A percentile compares a stretch with the other conserved stretches of the same genome.
Conservation (phyloP, 1,139 yeast species). For the Magnusiomyces tetraspermus region DNA sequence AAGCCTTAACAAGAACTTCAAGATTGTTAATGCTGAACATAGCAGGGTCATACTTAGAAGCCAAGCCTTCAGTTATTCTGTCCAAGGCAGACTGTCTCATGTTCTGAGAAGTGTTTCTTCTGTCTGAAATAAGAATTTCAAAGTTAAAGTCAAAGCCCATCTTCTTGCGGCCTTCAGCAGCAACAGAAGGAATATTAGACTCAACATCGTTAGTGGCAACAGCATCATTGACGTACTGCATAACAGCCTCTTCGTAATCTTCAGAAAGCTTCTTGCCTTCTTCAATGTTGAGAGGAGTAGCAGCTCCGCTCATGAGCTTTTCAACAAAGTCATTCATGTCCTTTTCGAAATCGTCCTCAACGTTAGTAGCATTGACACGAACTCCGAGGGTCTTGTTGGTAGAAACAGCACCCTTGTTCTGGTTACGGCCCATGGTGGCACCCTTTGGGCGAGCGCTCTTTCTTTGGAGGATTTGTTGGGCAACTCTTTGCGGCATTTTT, state of each 20-base stretch:
- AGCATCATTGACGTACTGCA: background rate
- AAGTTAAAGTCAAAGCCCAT: constrained; percentile 21
- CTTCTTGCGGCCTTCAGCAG: constrained; percentile 16
- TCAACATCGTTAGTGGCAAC: constrained; percentile 1
- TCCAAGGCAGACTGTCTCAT: constrained; percentile 30
- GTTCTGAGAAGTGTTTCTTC: constrained; percentile 27
- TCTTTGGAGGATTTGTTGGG: background rate
- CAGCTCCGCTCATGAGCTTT: background rate
- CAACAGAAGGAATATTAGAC: constrained; percentile 2
- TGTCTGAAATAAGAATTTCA: constrained; percentile 26
- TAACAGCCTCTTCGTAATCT: constrained; percentile 2
- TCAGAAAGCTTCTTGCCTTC: background rate
- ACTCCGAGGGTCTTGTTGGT: background rate
- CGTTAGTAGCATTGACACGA: background rate
- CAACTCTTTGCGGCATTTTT: background rate
- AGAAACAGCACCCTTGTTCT: constrained; percentile 1
- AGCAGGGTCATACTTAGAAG: constrained; percentile 30
- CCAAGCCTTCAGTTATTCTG: constrained; percentile 22
- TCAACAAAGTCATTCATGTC: constrained; percentile 5
- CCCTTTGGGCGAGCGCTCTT: constrained; percentile 4
- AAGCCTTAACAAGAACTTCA: constrained; percentile 23
- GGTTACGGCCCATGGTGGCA: constrained; percentile 2
- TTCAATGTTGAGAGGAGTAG: background rate
- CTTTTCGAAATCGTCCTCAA: constrained; percentile 5
- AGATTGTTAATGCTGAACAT: constrained; percentile 20